Conservation (phyloP, 2,329 filamentous ascomycete genomes). For the Colletotrichum sp. region DNA sequence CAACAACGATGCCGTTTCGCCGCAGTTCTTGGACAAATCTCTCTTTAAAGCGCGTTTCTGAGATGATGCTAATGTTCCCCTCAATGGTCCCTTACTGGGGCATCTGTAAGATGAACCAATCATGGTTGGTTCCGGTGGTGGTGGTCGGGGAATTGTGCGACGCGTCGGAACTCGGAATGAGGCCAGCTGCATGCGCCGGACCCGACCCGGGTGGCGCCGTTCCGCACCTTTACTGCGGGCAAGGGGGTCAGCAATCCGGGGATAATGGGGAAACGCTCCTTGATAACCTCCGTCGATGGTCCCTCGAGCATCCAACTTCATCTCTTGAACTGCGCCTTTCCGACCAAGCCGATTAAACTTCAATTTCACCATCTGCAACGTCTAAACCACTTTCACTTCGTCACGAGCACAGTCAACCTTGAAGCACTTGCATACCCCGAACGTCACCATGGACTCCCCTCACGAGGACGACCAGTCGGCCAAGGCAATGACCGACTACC, state of each 20-base stretch:
- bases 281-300: neutral
- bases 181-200: neutral
- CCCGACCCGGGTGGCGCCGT: neutral
- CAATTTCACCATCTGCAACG: no score
- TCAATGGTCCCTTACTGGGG: neutral
- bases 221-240: neutral
- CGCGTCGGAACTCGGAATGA: slow-evolving; percentile 13
- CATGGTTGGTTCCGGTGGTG: neutral
- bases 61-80: neutral
- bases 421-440: neutral
- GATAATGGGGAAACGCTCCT: neutral
- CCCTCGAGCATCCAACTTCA: neutral
- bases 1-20: neutral
- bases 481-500: slow-evolving; percentile 32
- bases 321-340: neutral
- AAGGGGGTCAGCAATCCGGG: neutral
- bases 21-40: neutral
- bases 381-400: neutral
- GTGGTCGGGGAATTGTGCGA: neutral
- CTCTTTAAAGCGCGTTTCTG: neutral
- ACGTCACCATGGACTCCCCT: neutral
- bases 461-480: slow-evolving; percentile 19
- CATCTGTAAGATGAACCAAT: neutral
- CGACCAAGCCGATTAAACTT: rapidly evolving
- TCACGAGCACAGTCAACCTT: neutral